These are phyloP conservation scores for Diutina mesorugosa DNA, from an alignment of 1,139 yeast species.

Conservation along the genomic window DNA sequence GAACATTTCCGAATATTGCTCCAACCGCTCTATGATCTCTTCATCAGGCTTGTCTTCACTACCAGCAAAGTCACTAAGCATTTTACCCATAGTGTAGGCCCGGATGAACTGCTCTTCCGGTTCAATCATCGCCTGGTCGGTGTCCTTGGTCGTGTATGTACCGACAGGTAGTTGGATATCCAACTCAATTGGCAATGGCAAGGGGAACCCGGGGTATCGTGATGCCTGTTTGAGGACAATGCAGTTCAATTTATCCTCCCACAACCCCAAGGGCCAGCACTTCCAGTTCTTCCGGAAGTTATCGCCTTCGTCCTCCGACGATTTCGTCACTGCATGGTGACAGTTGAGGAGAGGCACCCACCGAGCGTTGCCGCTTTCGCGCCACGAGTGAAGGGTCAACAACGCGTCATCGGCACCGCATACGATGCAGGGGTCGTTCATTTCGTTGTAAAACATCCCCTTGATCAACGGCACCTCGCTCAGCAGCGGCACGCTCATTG, in stretches of 20 bases:
- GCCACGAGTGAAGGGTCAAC: constrained; percentile 64
- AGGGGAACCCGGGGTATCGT: constrained; percentile 52
- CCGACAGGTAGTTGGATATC: constrained; percentile 53
- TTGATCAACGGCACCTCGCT: constrained; percentile 3
- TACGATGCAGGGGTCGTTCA: constrained; percentile 52
- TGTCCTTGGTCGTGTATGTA: constrained; percentile 9
- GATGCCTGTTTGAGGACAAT: constrained; percentile 45
- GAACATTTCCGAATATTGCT: constrained; percentile 36
- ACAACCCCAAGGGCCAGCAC: constrained; percentile 85
- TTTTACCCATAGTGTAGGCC: constrained; percentile 35
- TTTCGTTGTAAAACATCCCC: constrained; percentile 1
- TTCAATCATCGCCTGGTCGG: constrained; percentile 19
- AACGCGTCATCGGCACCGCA: constrained; percentile 61
- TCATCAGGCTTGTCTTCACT: constrained; percentile 22
- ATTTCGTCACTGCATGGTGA: constrained; percentile 28
- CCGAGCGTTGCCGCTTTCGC: constrained; percentile 59
- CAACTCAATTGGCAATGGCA: constrained; percentile 74
- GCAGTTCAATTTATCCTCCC: constrained; percentile 57
- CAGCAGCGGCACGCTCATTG: constrained; percentile 13
- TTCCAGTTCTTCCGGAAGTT: constrained; percentile 33
- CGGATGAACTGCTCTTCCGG: constrained; percentile 32
- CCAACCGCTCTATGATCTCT: constrained; percentile 32
- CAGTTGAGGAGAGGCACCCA: constrained; percentile 87
- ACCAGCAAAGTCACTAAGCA: constrained; percentile 27
- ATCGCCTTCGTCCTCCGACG: constrained; percentile 27